These are phyloP conservation scores for Parachaetomium inaequale DNA, from an alignment of 495 filamentous ascomycete species.

Conservation along the genomic window DNA sequence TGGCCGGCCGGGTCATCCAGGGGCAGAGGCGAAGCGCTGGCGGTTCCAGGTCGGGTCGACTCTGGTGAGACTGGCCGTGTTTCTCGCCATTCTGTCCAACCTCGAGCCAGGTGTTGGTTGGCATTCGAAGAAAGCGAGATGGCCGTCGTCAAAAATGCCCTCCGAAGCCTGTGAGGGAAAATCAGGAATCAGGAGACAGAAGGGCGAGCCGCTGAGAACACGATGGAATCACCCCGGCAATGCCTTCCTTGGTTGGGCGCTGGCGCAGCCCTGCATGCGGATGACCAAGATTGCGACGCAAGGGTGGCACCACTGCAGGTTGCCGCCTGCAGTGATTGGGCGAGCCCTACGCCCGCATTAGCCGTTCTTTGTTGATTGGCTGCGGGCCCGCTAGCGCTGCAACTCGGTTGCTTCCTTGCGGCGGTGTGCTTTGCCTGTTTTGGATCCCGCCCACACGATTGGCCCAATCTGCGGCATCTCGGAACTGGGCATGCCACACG, in stretches of 20 bases:
- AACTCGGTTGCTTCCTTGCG: background rate
- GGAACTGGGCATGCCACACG: conserved; percentile 12
- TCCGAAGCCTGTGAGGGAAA: background rate
- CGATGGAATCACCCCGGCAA: background rate
- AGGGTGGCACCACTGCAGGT: conserved; percentile 1
- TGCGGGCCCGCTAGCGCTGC: background rate
- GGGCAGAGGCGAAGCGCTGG: background rate
- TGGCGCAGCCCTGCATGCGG: background rate
- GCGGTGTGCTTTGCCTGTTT: conserved; percentile 1
- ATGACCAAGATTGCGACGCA: conserved; percentile 13
- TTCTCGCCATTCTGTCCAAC: no score
- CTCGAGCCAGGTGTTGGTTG: no score
- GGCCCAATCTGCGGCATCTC: background rate
- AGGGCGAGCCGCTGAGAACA: background rate
- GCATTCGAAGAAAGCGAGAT: no score
- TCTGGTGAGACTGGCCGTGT: background rate
- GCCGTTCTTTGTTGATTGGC: conserved; percentile 15
- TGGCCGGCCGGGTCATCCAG: background rate
- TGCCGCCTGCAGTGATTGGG: conserved; percentile 2
- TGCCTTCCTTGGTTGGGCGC: no score
- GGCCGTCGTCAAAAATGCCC: no score
- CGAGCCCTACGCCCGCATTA: conserved; percentile 4
- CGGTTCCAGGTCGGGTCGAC: background rate
- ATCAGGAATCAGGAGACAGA: background rate
- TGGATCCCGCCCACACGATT: conserved; percentile 4